Percentiles rank a stretch among this genome's conserved stretches.
Evolutionary conservation across 345 rosid genomes (phyloP).

Genomic region (Jatropha curcas): DNA sequence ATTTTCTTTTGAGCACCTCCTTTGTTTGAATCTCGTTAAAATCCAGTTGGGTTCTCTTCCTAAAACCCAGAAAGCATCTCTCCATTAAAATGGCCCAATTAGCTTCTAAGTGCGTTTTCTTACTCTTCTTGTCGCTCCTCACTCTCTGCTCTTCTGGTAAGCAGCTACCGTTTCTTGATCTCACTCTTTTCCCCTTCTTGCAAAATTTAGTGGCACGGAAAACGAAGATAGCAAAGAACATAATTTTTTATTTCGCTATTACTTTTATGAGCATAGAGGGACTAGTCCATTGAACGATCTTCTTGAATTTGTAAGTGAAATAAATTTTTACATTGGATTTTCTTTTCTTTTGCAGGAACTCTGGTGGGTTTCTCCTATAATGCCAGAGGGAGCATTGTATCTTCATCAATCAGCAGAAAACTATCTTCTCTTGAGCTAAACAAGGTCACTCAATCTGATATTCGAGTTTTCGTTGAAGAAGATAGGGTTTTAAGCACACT

Average conservation of each 20-base stretch:
- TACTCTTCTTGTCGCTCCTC: slow-evolving; percentile 20
- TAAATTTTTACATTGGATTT: no score
- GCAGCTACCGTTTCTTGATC: not conserved
- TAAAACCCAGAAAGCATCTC: slow-evolving; percentile 19
- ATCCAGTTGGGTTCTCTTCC: slow-evolving; percentile 27
- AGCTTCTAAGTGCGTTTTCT: slow-evolving; percentile 29
- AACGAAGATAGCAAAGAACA: no score
- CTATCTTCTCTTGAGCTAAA: slow-evolving; percentile 27
- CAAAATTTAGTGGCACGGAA: not conserved
- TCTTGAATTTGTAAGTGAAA: no score
- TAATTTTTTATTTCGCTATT: no score
- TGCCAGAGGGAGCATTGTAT: slow-evolving; percentile 16
- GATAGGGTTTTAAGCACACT: slow-evolving; percentile 16
- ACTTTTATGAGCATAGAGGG: no score
- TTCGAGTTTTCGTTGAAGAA: slow-evolving; percentile 25
- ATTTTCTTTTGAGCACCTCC: slow-evolving; percentile 29
- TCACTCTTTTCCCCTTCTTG: not conserved
- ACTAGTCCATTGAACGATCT: no score
- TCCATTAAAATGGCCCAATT: slow-evolving; percentile 45
- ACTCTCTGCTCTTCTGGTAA: slow-evolving; percentile 25
- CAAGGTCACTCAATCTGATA: slow-evolving; percentile 25
- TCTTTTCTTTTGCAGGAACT: slow-evolving; percentile 27
- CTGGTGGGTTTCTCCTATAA: slow-evolving; percentile 36
- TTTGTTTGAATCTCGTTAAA: slow-evolving; percentile 17
- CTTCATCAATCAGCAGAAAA: slow-evolving; percentile 22